Conservation (phyloP, 2,329 filamentous ascomycete genomes). For the Ceratocystis albifundus region DNA sequence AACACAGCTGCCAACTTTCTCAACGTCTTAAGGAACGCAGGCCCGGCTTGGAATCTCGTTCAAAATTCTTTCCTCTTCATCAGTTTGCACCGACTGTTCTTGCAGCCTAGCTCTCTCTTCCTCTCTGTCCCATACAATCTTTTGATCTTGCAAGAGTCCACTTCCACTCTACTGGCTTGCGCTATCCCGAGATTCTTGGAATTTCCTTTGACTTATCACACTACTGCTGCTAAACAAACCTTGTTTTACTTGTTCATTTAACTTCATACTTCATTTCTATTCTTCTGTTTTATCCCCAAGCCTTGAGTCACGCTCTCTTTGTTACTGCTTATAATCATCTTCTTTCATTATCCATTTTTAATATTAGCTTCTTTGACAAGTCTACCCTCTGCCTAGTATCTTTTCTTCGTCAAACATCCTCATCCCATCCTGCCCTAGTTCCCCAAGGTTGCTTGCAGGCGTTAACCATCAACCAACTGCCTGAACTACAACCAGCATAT, state of each 20-base stretch:
- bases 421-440: neutral
- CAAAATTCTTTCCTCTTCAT: constrained; percentile 19
- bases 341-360: constrained; percentile 5
- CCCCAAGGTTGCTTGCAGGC: neutral
- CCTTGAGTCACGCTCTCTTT: neutral
- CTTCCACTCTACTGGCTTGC: neutral
- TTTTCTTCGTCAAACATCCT: constrained; percentile 11
- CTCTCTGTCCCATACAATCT: neutral
- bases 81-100: constrained; percentile 15
- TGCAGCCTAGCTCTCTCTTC: neutral
- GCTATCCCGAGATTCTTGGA: neutral
- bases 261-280: too few relatives aligned
- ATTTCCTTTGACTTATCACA: neutral
- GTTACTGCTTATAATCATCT: neutral
- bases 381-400: neutral
- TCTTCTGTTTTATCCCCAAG: too few relatives aligned
- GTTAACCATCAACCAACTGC: neutral
- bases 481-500: neutral
- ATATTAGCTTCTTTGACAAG: neutral
- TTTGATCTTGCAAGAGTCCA: neutral
- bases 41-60: constrained; percentile 22
- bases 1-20: constrained; percentile 13
- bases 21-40: constrained; percentile 23
- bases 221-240: neutral
- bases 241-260: neutral